Base-by-base conservation (phyloP, 1,139 yeast species). In the Lodderomyces beijingensis region DNA sequence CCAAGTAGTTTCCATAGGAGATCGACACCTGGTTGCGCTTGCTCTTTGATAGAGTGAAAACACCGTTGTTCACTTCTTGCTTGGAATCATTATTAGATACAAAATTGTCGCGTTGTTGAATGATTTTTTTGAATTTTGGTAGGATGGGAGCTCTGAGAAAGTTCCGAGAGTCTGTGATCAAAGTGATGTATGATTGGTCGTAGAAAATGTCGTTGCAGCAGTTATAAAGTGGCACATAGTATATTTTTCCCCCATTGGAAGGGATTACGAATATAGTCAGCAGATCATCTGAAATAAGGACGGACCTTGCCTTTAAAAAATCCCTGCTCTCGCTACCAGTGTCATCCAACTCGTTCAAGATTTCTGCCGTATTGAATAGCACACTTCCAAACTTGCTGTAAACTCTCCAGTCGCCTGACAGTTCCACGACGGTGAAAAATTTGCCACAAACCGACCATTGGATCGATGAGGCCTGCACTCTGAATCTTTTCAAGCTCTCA, bases 361-460 rank as follows among this genome's bases (percentile, higher is more conserved):
- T 37, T 19, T 50, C 51, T 3, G 43, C 40, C 1, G 70, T 57
- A 34, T 51, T 54, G 39, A 62, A 65, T 8, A 55, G 45, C 3
- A 44, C 38, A 25, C 53, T 51, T 1, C 74, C 74, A 39, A 64
- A 65, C 37, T 56, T 59, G 3, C 70, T 57, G 22, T 50, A 45
- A 4, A 65, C 41, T 10, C 51, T 48, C 73, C 72, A 68, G 24
- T 40, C 39, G 1, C 59, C 59, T 12, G 52, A 41, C 3, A 37
- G 34, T 36, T 55, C 47, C 10, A 55, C 37, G 2, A 55, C 19
- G 2, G 47, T 41, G 36, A 65, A 59, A 36, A 56, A 65, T 14
- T 48, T 48, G 3, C 74, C 74, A 44, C 64, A 54, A 1, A 61
- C 53, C 1, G 71, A 55, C 73, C 73, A 67, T 19, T 19, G 21